A percentile compares a stretch with the other conserved stretches of the same genome.
These are phyloP conservation scores for Phyllosticta citribraziliensis DNA, from an alignment of 2,329 filamentous ascomycete species.

Conservation along the genomic window DNA sequence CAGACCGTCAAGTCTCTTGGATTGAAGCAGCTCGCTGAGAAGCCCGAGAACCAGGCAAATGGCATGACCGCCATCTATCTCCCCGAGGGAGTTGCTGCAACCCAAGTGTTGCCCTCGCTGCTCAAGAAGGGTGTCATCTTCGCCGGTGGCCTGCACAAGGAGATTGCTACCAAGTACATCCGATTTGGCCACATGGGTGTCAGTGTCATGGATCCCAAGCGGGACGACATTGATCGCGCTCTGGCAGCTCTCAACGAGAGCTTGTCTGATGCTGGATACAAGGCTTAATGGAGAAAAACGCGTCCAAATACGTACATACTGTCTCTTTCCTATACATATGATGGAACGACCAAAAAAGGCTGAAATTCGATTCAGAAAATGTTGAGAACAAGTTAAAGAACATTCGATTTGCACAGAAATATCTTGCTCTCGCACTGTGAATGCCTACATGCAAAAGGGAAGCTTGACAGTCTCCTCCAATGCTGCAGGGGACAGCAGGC, in stretches of 20 bases:
- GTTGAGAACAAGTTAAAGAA: not conserved
- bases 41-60: conserved; percentile 86
- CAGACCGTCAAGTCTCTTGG: conserved; percentile 69
- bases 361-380: not conserved
- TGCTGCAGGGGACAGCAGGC: not conserved
- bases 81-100: conserved; percentile 69
- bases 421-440: no score
- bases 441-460: no score
- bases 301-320: not conserved
- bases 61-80: conserved; percentile 98
- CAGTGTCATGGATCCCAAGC: conserved; percentile 70
- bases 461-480: no score
- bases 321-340: not conserved
- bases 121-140: conserved; percentile 85
- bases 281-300: conserved; percentile 17
- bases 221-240: conserved; percentile 76
- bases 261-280: conserved; percentile 63
- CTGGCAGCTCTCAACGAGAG: conserved; percentile 66
- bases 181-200: conserved; percentile 98
- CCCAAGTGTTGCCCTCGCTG: conserved; percentile 77
- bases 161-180: conserved; percentile 87
- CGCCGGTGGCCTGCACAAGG: conserved; percentile 90
- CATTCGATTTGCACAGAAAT: not conserved
- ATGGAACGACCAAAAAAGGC: not conserved
- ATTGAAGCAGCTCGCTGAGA: conserved; percentile 73